A percentile compares a stretch with the other conserved stretches of the same genome.
These are phyloP conservation scores for Emmonsia crescens DNA, from an alignment of 2,329 filamentous ascomycete species.

Conservation along the genomic window DNA sequence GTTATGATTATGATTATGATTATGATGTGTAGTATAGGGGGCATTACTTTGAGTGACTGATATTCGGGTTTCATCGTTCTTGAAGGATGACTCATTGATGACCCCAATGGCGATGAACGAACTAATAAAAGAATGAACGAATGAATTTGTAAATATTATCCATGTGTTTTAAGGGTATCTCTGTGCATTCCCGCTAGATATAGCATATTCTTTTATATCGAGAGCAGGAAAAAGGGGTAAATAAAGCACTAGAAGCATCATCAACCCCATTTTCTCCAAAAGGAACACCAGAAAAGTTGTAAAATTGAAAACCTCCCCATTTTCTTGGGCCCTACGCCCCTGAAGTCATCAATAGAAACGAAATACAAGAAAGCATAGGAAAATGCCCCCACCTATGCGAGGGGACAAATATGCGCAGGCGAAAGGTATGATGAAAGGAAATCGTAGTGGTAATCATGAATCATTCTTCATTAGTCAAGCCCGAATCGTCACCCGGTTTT, in stretches of 20 bases:
- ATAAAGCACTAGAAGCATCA: background rate
- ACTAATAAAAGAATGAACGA: background rate
- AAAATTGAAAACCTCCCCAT: no score
- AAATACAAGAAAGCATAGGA: background rate
- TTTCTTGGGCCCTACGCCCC: background rate
- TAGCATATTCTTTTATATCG: background rate
- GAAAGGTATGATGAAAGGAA: background rate
- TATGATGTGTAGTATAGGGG: background rate
- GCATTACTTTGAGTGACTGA: background rate
- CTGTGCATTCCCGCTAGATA: background rate
- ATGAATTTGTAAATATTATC: background rate
- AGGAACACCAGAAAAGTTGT: background rate
- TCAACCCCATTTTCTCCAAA: background rate
- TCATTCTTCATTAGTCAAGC: background rate
- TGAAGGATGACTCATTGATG: background rate
- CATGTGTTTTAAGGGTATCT: background rate
- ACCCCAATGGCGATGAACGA: background rate
- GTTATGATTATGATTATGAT: background rate
- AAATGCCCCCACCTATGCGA: background rate
- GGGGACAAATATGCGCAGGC: background rate
- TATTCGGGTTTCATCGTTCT: background rate
- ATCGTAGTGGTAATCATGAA: constrained; percentile 1
- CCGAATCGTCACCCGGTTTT: constrained; percentile 15
- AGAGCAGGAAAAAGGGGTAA: background rate
- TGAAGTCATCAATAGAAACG: background rate